phyloP scores from a whole-genome alignment of 2,329 filamentous ascomycete species.

The Hypoxylon sp. region DNA sequence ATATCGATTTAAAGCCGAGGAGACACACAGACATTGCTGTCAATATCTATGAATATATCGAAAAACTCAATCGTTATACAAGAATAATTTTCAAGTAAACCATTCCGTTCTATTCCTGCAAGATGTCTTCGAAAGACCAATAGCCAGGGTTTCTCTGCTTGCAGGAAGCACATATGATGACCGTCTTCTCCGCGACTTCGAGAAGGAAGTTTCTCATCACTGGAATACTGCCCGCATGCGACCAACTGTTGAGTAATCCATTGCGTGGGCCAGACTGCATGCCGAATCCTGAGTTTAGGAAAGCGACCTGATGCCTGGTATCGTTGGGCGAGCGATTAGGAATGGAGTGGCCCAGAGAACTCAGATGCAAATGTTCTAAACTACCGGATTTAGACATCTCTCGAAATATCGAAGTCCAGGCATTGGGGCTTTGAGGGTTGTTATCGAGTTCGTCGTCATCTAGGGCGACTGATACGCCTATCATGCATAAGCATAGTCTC shows the following conservation, averaged over 20 bases:
- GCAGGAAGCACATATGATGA: slow-evolving; percentile 42
- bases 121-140: slow-evolving; percentile 38
- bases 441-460: slow-evolving; percentile 45
- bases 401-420: slow-evolving; percentile 43
- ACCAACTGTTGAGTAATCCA: slow-evolving; percentile 40
- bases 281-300: slow-evolving; percentile 39
- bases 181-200: slow-evolving; percentile 42
- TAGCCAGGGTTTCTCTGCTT: slow-evolving; percentile 42
- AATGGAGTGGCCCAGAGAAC: slow-evolving; percentile 41
- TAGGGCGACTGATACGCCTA: slow-evolving; percentile 33
- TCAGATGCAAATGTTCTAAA: slow-evolving; percentile 34
- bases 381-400: slow-evolving; percentile 29
- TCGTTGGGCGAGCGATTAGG: slow-evolving; percentile 29
- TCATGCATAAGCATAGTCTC: slow-evolving; percentile 30
- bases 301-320: slow-evolving; percentile 44
- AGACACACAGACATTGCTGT: background rate
- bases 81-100: background rate
- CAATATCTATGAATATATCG: background rate
- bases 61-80: background rate
- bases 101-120: slow-evolving; percentile 18
- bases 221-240: slow-evolving; percentile 23
- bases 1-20: no score
- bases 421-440: slow-evolving; percentile 39
- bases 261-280: slow-evolving; percentile 35
- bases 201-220: slow-evolving; percentile 41